phyloP scores from a whole-genome alignment of 1,284 basidiomycete species.

The Neotropicomus parvogracilis region DNA sequence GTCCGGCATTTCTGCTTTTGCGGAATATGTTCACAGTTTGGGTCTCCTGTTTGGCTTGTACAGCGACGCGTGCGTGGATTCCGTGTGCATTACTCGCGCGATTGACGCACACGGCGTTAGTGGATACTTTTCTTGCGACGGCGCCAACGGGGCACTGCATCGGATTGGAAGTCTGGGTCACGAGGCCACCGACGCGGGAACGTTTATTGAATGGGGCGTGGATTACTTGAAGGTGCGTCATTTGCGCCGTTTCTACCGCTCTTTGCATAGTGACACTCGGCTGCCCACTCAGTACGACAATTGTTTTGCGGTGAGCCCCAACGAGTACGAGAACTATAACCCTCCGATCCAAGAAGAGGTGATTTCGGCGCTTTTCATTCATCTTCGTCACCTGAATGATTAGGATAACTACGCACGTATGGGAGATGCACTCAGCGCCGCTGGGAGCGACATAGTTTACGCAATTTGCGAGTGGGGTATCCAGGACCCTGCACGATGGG shows the following conservation, averaged over 20 bases:
- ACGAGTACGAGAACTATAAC: neutral
- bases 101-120: neutral
- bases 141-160: neutral
- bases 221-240: slow-evolving; percentile 15
- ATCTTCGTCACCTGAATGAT: neutral
- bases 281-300: slow-evolving; percentile 12
- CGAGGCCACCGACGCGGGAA: slow-evolving; percentile 9
- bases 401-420: neutral
- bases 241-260: neutral
- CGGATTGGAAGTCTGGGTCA: slow-evolving; percentile 12
- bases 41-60: slow-evolving; percentile 13
- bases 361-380: neutral
- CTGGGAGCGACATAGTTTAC: slow-evolving; percentile 48
- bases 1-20: slow-evolving; percentile 14
- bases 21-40: slow-evolving; percentile 8
- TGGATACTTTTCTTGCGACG: slow-evolving; percentile 13
- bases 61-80: slow-evolving; percentile 13
- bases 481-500: slow-evolving; percentile 47
- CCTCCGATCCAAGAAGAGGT: slow-evolving; percentile 7
- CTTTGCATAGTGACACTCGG: neutral
- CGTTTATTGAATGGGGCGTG: slow-evolving; percentile 8
- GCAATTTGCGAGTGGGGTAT: slow-evolving; percentile 57
- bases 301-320: slow-evolving; percentile 6
- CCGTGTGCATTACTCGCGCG: neutral
- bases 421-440: slow-evolving; percentile 27